Evolutionary conservation across 306 rosid genomes (phyloP).

Genomic region (Trifolium subterraneum): DNA sequence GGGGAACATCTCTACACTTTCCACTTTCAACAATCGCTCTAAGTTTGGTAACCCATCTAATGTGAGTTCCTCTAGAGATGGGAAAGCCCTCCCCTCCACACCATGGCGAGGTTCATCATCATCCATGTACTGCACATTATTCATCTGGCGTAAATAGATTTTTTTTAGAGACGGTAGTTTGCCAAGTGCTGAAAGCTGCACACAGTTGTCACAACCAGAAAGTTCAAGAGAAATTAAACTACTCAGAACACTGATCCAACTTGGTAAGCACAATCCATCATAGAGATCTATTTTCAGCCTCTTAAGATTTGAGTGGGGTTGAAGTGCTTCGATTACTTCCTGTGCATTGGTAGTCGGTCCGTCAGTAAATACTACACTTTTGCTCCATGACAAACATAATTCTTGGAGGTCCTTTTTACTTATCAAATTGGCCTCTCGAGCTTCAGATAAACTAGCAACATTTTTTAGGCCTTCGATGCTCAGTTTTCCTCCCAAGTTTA

Average conservation of each 20-base stretch:
- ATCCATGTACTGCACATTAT: constrained; percentile 6
- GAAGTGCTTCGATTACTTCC: constrained; percentile 27
- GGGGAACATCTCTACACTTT: neutral
- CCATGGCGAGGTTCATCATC: neutral
- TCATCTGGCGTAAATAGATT: neutral
- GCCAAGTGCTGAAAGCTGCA: neutral
- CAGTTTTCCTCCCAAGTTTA: neutral
- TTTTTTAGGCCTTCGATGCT: neutral
- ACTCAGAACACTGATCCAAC: constrained; percentile 1
- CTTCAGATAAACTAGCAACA: constrained; percentile 3
- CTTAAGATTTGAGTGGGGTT: constrained; percentile 30
- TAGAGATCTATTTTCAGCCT: neutral
- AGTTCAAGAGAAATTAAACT: constrained; percentile 19
- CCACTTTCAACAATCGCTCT: constrained; percentile 13
- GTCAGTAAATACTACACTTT: neutral
- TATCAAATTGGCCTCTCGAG: constrained; percentile 17
- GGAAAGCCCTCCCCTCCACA: constrained; percentile 5
- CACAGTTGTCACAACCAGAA: neutral
- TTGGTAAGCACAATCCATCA: constrained; percentile 7
- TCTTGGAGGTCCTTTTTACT: neutral
- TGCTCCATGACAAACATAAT: constrained; percentile 14
- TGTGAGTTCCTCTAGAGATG: constrained; percentile 4
- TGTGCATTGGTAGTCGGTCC: neutral
- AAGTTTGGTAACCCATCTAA: neutral
- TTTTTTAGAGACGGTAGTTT: constrained; percentile 21